Evolutionary conservation across 2,329 filamentous ascomycete species (phyloP).

Genomic region (Tolypocladium ophioglossoides): DNA sequence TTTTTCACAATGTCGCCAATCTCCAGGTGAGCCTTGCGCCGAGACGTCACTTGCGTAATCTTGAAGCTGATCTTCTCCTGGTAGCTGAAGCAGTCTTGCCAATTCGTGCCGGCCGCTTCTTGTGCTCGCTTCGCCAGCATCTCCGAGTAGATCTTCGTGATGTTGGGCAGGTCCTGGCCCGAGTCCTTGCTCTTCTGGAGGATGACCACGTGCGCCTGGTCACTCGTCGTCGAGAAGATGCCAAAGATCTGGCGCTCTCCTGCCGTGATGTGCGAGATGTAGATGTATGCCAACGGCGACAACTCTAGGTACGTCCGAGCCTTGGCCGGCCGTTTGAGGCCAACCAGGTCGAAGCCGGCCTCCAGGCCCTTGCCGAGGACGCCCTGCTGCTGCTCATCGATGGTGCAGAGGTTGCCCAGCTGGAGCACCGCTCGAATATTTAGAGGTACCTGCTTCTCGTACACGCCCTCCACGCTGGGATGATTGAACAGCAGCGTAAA

Average conservation of each 20-base stretch:
- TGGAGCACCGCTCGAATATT: conserved; percentile 80
- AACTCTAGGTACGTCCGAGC: conserved; percentile 61
- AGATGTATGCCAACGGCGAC: conserved; percentile 71
- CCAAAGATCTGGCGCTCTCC: conserved; percentile 91
- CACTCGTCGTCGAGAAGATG: conserved; percentile 73
- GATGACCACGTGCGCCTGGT: conserved; percentile 79
- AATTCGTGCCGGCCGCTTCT: conserved; percentile 57
- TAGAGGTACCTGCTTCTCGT: conserved; percentile 85
- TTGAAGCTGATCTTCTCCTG: conserved; percentile 80
- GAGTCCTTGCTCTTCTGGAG: conserved; percentile 72
- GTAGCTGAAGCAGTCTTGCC: conserved; percentile 77
- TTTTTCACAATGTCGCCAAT: conserved; percentile 83
- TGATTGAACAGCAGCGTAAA: conserved; percentile 80
- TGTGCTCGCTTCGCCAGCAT: conserved; percentile 54
- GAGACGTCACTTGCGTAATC: conserved; percentile 77
- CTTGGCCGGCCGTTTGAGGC: conserved; percentile 59
- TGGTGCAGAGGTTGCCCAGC: conserved; percentile 83
- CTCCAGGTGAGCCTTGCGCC: conserved; percentile 80
- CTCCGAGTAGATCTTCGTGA: conserved; percentile 80
- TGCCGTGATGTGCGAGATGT: conserved; percentile 83
- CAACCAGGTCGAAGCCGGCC: conserved; percentile 78
- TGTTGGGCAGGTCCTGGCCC: conserved; percentile 74
- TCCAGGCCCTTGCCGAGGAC: conserved; percentile 89
- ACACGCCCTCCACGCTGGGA: conserved; percentile 90
- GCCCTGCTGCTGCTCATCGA: conserved; percentile 82